A percentile compares a stretch with the other conserved stretches of the same genome.
These are phyloP conservation scores for Trypanosoma mega DNA, from an alignment of 208 protist genomes.

Conservation along the genomic window DNA sequence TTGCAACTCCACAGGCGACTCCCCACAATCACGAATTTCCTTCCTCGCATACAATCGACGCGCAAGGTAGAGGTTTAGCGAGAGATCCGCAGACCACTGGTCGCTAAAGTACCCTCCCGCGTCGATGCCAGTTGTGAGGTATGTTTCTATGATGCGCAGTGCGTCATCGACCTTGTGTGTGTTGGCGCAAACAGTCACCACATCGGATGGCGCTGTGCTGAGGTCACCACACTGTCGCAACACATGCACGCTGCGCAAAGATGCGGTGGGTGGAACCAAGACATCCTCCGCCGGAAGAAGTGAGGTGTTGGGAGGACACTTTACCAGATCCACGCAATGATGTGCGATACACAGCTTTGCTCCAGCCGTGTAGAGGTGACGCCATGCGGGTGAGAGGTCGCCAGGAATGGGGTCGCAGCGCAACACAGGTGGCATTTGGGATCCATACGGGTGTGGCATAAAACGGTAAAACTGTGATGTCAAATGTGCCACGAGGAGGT, in stretches of 20 bases:
- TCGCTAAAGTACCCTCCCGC: not conserved
- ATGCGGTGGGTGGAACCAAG: conserved; percentile 6
- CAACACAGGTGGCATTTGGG: conserved; percentile 84
- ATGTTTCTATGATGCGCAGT: conserved; percentile 5
- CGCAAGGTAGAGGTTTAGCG: conserved; percentile 70
- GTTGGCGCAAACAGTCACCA: not conserved
- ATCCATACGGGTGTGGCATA: conserved; percentile 64
- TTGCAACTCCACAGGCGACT: conserved; percentile 52
- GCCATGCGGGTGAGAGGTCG: conserved; percentile 15
- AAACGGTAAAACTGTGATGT: conserved; percentile 86
- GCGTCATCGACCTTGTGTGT: not conserved
- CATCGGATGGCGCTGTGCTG: not conserved
- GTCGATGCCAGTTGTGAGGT: not conserved
- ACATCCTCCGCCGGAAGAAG: conserved; percentile 5
- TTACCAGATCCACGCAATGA: conserved; percentile 30
- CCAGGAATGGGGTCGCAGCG: conserved; percentile 31
- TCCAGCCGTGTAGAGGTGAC: conserved; percentile 35
- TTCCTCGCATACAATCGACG: conserved; percentile 55
- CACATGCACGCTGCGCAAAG: conserved; percentile 7
- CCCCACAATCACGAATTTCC: conserved; percentile 32
- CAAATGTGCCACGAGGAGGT: conserved; percentile 55
- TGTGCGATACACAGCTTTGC: conserved; percentile 52
- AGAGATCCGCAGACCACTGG: conserved; percentile 36
- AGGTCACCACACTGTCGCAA: conserved; percentile 20
- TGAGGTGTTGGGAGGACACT: conserved; percentile 12